Evolutionary conservation across 2,329 filamentous ascomycete genomes (phyloP).

Genomic region (Seiridium unicorne): DNA sequence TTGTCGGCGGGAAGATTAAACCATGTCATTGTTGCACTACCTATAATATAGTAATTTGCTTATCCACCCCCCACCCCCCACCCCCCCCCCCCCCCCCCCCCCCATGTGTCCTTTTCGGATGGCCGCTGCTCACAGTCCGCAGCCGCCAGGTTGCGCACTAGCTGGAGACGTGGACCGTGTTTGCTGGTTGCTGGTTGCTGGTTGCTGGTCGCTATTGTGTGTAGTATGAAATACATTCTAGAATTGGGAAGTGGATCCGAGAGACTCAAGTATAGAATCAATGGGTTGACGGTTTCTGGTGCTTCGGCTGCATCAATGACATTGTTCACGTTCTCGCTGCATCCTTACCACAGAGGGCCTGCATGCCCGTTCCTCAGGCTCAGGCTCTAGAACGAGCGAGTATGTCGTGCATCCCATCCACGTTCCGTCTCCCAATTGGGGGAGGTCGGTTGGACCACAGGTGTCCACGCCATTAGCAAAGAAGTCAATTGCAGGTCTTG

Average conservation of each 20-base stretch:
- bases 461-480: conserved; percentile 6
- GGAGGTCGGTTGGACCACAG: conserved; percentile 2
- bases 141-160: background rate
- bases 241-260: background rate
- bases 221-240: background rate
- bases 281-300: background rate
- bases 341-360: background rate
- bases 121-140: too few relatives aligned
- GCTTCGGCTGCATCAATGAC: conserved; percentile 1
- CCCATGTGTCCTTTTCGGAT: background rate
- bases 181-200: too few relatives aligned
- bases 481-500: conserved; percentile 7
- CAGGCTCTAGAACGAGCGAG: background rate
- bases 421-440: conserved; percentile 11
- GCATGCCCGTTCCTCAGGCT: background rate
- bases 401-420: conserved; percentile 13
- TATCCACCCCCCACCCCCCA: too few relatives aligned
- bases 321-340: conserved; percentile 4
- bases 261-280: background rate
- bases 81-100: too few relatives aligned
- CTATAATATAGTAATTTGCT: too few relatives aligned
- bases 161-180: background rate
- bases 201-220: background rate
- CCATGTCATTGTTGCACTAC: too few relatives aligned
- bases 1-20: too few relatives aligned